A percentile compares a stretch with the other conserved stretches of the same genome.
phyloP scores from a whole-genome alignment of 768 basidiomycete genomes.

The Lactarius sanguifluus region DNA sequence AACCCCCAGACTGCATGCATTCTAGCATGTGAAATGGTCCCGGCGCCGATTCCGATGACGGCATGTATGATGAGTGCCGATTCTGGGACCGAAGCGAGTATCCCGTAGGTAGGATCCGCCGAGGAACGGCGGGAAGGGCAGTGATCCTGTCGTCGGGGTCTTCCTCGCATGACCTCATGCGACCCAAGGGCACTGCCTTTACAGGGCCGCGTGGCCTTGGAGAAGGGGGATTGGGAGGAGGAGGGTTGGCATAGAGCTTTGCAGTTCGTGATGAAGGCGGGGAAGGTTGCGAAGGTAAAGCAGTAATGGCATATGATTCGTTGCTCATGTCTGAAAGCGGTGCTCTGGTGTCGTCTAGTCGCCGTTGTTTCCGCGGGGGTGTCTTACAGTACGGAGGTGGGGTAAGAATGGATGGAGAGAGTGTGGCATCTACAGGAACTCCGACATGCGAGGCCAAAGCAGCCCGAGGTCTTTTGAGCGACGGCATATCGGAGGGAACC shows the following conservation, averaged over 20 bases:
- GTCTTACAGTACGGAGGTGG: constrained; percentile 23
- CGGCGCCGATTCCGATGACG: constrained; percentile 18
- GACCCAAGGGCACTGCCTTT: constrained; percentile 6
- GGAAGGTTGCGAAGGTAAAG: constrained; percentile 3
- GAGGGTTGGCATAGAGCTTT: constrained; percentile 7
- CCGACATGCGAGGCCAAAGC: constrained; percentile 10
- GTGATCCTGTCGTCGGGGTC: constrained; percentile 12
- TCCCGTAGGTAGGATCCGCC: constrained; percentile 18
- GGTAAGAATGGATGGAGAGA: constrained; percentile 8
- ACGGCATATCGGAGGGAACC: constrained; percentile 19
- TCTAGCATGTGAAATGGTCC: constrained; percentile 30
- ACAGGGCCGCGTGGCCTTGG: constrained; percentile 11
- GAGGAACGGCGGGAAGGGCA: constrained; percentile 19
- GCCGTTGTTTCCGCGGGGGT: constrained; percentile 23
- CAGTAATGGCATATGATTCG: constrained; percentile 1
- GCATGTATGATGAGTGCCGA: constrained; percentile 24
- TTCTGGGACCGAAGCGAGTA: constrained; percentile 27
- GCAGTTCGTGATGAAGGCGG: constrained; percentile 10
- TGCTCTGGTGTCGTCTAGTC: constrained; percentile 21
- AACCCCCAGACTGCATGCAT: constrained; percentile 23
- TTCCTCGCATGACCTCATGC: constrained; percentile 22
- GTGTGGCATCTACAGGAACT: constrained; percentile 22
- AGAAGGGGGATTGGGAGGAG: not conserved
- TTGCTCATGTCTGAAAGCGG: constrained; percentile 28
- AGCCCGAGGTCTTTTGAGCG: constrained; percentile 26